Evolutionary conservation across 2,329 filamentous ascomycete genomes (phyloP).

Genomic region (Pleochaeta shiraiana): DNA sequence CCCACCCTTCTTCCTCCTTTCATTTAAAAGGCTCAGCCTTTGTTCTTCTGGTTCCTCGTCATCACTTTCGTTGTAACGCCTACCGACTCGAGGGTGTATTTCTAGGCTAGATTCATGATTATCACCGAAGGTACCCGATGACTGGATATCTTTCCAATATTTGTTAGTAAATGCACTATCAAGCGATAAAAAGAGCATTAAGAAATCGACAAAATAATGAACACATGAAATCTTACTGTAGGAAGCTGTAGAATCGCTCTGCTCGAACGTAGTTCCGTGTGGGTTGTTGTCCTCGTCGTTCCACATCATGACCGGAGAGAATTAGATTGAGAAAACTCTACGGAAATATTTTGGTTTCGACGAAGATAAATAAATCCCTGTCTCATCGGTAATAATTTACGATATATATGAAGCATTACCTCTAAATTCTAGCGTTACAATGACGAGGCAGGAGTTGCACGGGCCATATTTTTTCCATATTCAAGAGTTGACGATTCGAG

Average conservation of each 20-base stretch:
- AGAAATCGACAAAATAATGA: slow-evolving; percentile 24
- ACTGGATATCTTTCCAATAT: slow-evolving; percentile 26
- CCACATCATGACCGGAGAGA: slow-evolving; percentile 44
- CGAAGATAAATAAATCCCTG: not conserved
- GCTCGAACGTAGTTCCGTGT: slow-evolving; percentile 77
- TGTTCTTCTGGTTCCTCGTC: slow-evolving; percentile 30
- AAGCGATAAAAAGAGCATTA: slow-evolving; percentile 3
- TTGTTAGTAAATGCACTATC: slow-evolving; percentile 19
- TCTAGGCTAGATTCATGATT: slow-evolving; percentile 25
- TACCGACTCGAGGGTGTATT: slow-evolving; percentile 8
- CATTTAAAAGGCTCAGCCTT: slow-evolving; percentile 10
- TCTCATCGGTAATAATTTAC: not conserved
- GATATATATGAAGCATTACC: not conserved
- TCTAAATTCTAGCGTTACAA: not conserved
- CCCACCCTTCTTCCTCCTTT: slow-evolving; percentile 52
- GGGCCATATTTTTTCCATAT: not conserved
- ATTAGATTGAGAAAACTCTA: not conserved
- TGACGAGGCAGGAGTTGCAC: not conserved
- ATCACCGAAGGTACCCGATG: slow-evolving; percentile 33
- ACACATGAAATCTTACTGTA: slow-evolving; percentile 28
- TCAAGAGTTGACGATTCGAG: too few relatives aligned
- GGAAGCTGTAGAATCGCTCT: slow-evolving; percentile 59
- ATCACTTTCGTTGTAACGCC: slow-evolving; percentile 23
- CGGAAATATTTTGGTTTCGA: not conserved
- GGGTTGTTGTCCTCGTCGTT: slow-evolving; percentile 99